Evolutionary conservation across 2,329 filamentous ascomycete species (phyloP), one percentile per base, ranked within the genome.

Genomic region (Colletotrichum gloeosporioides): DNA sequence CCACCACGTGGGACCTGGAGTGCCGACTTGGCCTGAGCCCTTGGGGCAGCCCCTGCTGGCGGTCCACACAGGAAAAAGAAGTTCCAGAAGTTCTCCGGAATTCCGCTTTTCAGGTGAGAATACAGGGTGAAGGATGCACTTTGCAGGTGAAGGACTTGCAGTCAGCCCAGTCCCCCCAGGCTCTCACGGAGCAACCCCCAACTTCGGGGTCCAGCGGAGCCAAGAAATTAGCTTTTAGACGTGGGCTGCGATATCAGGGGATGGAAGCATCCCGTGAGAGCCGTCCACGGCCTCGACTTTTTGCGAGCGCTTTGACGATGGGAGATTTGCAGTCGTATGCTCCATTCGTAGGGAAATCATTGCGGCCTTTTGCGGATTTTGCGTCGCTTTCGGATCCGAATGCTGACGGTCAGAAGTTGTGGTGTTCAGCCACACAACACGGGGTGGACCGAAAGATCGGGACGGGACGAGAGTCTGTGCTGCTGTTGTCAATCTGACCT

Each of bases 401-500:
- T 12, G n/a, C 25, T 27, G 16, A 22, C 59, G 13, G 32, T 29
- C n/a, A 29, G 16, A 59, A 29, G 9, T 6, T 59, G 4, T 59
- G 22, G 29, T 66, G 55, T 31, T 32, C 59, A 62, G 59, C 29
- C 16, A 22, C n/a, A 34, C n/a, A 22, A 53, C 44, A 53, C 44
- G 44, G 15, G 27, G 39, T 63, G 31, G 39, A 55, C 49, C 36
- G 34, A 49, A n/a, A 32, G 12, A 25, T 25, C 70, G 59, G 73
- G 70, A 73, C 59, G 73, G 73, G 63, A 69, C 73, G 69, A 55
- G 29, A 59, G 73, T 73, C 57, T 69, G 69, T 73, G 73, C 73
- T 72, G 59, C 4, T 31, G 10, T 8, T 53, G 44, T 53, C 44
- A 53, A 53, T 22, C 44, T 53, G 44, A 53, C 44, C 22, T 53